phyloP scores from a whole-genome alignment of 2,329 filamentous ascomycete genomes.

The Exophiala viscosa region DNA sequence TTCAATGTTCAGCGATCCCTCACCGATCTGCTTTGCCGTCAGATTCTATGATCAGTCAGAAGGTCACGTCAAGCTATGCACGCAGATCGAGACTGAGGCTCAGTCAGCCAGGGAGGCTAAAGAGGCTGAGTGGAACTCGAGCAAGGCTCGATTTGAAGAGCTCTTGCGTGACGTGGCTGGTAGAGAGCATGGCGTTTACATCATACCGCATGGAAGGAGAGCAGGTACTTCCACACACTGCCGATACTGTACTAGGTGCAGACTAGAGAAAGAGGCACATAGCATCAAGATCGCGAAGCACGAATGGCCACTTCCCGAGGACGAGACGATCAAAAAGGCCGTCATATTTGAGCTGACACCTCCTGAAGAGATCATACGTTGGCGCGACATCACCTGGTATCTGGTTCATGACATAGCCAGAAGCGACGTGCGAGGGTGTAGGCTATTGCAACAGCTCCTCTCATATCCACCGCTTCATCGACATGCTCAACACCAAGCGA shows the following conservation, averaged over 20 bases:
- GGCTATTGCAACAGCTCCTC: slow-evolving; percentile 1
- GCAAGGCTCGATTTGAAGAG: slow-evolving; percentile 30
- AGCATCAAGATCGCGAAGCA: slow-evolving; percentile 46
- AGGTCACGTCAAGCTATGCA: slow-evolving; percentile 37
- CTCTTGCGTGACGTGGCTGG: slow-evolving; percentile 27
- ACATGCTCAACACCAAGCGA: slow-evolving; percentile 17
- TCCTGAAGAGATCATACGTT: slow-evolving; percentile 42
- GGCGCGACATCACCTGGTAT: slow-evolving; percentile 49
- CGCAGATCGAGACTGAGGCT: slow-evolving; percentile 42
- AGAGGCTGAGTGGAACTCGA: slow-evolving; percentile 32
- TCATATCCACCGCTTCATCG: slow-evolving; percentile 1
- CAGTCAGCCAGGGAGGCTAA: slow-evolving; percentile 31
- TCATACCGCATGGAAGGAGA: not conserved
- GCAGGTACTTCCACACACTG: not conserved
- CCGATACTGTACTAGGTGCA: slow-evolving; percentile 40
- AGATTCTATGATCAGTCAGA: slow-evolving; percentile 47
- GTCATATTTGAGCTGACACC: slow-evolving; percentile 52
- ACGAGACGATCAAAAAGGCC: slow-evolving; percentile 37
- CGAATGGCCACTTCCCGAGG: slow-evolving; percentile 55
- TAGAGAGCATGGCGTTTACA: slow-evolving; percentile 9
- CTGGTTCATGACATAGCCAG: slow-evolving; percentile 38
- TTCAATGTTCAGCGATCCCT: slow-evolving; percentile 39
- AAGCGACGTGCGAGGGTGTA: not conserved
- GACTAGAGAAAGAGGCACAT: slow-evolving; percentile 31
- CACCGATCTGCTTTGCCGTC: slow-evolving; percentile 43